Base-by-base conservation (phyloP, 305 asterid genomes). In the Ajuga reptans region DNA sequence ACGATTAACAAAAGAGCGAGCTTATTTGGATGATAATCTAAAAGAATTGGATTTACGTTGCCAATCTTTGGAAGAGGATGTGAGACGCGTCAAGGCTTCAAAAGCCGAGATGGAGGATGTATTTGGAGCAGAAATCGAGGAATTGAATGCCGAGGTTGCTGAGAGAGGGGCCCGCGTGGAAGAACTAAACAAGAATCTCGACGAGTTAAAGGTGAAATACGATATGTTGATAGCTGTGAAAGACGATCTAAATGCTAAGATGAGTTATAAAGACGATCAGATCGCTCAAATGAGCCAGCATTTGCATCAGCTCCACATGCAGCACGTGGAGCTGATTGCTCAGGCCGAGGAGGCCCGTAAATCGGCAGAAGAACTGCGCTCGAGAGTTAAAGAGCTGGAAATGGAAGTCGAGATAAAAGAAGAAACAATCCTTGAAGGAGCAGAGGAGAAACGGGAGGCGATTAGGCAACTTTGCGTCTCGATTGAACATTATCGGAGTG, bases 401-500 rank as follows among this genome's bases (percentile, higher is more conserved):
- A 31, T 1, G n/a, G 92, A 90, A 8, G 80, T 87, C 7, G 83
- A 85, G 73, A 80, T 73, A 68, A 86, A 87, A 67, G 75, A 76
- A 18, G 92, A 87, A 59, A 45, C 42, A 3, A 86, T 90, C 12
- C 39, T 71, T 46, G 91, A 90, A 84, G 94, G 95, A 27, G 99
- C 89, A 0, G 99, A 93, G 84, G 97, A 82, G 77, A 93, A 93
- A 76, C 82, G 99, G 5, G 97, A 93, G 59, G 99, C 95, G 2
- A 93, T 93, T 67, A 86, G 97, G 73, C 99, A 93, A 73, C 94
- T 93, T 4, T 90, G 97, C 76, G 64, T 89, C 81, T 90, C 96
- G 8, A 81, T 90, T 6, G 99, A 93, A 83, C 94, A 90, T 76
- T 93, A 93, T 31, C 82, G 96, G 33, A 80, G 77, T 3, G 97